Evolutionary conservation across 176 grass and related monocot species (phyloP), one percentile per base, ranked within the genome.

Genomic region (Aegilops umbellulata): DNA sequence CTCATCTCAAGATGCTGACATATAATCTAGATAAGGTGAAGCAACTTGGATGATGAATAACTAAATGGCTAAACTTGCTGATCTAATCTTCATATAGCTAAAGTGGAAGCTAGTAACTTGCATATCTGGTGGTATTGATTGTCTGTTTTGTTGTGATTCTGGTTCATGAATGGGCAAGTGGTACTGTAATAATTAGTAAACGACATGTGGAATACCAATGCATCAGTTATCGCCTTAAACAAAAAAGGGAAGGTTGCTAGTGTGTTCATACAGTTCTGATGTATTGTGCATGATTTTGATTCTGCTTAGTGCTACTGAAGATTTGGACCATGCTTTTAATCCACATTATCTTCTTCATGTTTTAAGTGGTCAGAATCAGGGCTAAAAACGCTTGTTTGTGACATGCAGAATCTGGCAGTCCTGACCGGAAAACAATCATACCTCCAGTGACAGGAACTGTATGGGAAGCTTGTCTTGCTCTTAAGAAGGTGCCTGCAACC

Each of bases 391-490:
- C 64, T 67, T 51, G 10, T 65, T 73, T 83, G 19, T 61, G 63
- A 65, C 38, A 29, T 81, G 69, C 92, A 99, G 94, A 93, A 79
- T 90, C 94, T 80, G 20, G 10, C 2, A 87, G 63, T 57, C 65
- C 83, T 83, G 70, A 91, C 20, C 81, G 85, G 58, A 96, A 73
- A 87, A 82, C 64, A 76, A 86, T 15, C 44, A 78, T 99, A 82
- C 94, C 90, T 38, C 90, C 85, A 72, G 84, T 96, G 10, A 67
- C 92, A 31, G 90, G 97, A 78, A 76, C 87, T 76, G 92, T 97
- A 65, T 94, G 94, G 94, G 97, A 99, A 82, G 94, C 94, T 25
- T 97, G 97, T 70, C 82, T 69, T 91, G 89, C 92, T 65, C 88
- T 99, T 60, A 97, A 94, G 77, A 99, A 94, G 89, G 88, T 84